Conservation (phyloP, 495 filamentous ascomycete species). For the Talaromyces thailandensis region DNA sequence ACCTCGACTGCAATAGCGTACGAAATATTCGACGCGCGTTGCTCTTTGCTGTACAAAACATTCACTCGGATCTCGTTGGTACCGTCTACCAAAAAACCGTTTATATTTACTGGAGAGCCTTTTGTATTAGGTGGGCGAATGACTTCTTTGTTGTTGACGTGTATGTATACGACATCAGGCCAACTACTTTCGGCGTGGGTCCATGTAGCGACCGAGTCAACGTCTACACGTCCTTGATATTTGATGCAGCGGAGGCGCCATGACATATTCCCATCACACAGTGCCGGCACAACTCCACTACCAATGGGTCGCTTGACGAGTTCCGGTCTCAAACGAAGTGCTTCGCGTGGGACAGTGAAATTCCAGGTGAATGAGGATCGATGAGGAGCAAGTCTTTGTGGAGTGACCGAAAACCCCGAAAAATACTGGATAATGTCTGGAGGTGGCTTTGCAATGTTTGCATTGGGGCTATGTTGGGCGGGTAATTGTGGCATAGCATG, state of each 20-base stretch:
- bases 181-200: slow-evolving; percentile 51
- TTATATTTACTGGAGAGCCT: slow-evolving; percentile 68
- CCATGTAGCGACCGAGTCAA: slow-evolving; percentile 39
- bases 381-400: slow-evolving; percentile 19
- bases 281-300: slow-evolving; percentile 10
- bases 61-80: slow-evolving; percentile 33
- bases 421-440: slow-evolving; percentile 33
- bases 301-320: slow-evolving; percentile 3
- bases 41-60: slow-evolving; percentile 19
- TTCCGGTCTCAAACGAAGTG: slow-evolving; percentile 14
- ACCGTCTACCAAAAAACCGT: slow-evolving; percentile 39
- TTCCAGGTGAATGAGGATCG: slow-evolving; percentile 19
- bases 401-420: slow-evolving; percentile 29
- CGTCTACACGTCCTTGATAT: not conserved
- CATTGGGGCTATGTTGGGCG: not conserved
- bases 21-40: slow-evolving; percentile 21
- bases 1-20: slow-evolving; percentile 57
- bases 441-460: not conserved
- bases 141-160: slow-evolving; percentile 53
- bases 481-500: not conserved
- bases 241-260: slow-evolving; percentile 39
- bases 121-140: slow-evolving; percentile 62
- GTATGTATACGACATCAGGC: slow-evolving; percentile 62
- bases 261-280: slow-evolving; percentile 20
- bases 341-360: slow-evolving; percentile 15